Evolutionary conservation across 371 early-diverging fungal genomes (phyloP).

Genomic region (Mucor saturninus): DNA sequence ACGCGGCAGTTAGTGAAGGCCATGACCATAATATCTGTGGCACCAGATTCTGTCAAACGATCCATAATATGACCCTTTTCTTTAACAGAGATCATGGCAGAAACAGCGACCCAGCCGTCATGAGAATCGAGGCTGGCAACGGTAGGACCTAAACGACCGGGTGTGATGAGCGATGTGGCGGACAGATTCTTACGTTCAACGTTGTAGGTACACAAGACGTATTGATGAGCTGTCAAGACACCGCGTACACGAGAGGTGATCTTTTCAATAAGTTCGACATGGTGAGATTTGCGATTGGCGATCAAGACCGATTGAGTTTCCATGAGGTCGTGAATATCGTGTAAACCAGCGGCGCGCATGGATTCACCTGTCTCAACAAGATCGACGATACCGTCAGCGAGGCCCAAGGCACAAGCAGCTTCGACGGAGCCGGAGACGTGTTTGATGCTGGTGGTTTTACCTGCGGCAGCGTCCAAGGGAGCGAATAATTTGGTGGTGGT

Average conservation of each 20-base stretch:
- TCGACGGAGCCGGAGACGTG: slow-evolving; percentile 95
- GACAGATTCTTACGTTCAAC: slow-evolving; percentile 66
- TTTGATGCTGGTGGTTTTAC: slow-evolving; percentile 69
- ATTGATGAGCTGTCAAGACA: slow-evolving; percentile 86
- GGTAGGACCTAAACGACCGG: slow-evolving; percentile 93
- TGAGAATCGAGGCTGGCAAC: slow-evolving; percentile 83
- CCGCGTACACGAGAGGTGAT: slow-evolving; percentile 88
- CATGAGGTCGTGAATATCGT: slow-evolving; percentile 81
- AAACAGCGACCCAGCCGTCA: slow-evolving; percentile 89
- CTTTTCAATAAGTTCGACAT: slow-evolving; percentile 71
- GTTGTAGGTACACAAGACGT: slow-evolving; percentile 92
- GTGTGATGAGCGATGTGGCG: slow-evolving; percentile 78
- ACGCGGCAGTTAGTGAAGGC: slow-evolving; percentile 81
- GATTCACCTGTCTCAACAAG: slow-evolving; percentile 94
- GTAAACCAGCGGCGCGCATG: slow-evolving; percentile 97
- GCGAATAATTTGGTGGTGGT: slow-evolving; percentile 72
- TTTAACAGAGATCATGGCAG: slow-evolving; percentile 85
- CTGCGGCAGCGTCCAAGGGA: slow-evolving; percentile 65
- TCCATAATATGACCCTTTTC: slow-evolving; percentile 90
- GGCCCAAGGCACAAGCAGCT: slow-evolving; percentile 93
- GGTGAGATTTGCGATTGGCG: slow-evolving; percentile 64
- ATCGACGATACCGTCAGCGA: slow-evolving; percentile 87
- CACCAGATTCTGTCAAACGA: slow-evolving; percentile 85
- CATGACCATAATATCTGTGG: slow-evolving; percentile 89
- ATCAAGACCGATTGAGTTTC: slow-evolving; percentile 89